These are phyloP conservation scores for Drechslera avenae DNA, from an alignment of 2,329 filamentous ascomycete genomes.

Conservation along the genomic window DNA sequence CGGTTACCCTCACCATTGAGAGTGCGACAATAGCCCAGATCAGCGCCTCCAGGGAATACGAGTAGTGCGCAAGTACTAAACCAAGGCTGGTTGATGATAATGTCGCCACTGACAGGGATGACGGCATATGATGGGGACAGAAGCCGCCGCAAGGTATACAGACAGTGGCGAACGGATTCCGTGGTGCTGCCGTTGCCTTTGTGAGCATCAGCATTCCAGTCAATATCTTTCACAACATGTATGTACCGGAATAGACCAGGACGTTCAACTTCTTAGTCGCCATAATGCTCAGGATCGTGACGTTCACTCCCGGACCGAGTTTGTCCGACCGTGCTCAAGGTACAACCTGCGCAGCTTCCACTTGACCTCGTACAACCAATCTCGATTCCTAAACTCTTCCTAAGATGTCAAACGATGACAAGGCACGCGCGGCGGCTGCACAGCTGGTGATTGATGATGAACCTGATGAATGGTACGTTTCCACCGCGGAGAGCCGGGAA, in stretches of 20 bases:
- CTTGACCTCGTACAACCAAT: constrained; percentile 7
- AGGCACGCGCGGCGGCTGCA: constrained; percentile 40
- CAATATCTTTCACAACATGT: background rate
- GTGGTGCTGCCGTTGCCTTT: constrained; percentile 82
- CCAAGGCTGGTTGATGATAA: constrained; percentile 92
- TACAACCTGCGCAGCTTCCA: constrained; percentile 11
- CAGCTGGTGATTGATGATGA: constrained; percentile 74
- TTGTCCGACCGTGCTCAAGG: constrained; percentile 37
- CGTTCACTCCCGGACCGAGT: constrained; percentile 33
- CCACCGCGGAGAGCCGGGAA: constrained; percentile 14
- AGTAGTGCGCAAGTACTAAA: constrained; percentile 82
- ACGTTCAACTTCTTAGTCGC: constrained; percentile 79
- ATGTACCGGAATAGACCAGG: constrained; percentile 83
- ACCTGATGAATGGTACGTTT: constrained; percentile 86
- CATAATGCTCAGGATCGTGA: constrained; percentile 55
- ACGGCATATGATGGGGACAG: constrained; percentile 92
- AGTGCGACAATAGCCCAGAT: constrained; percentile 84
- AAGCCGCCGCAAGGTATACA: constrained; percentile 83
- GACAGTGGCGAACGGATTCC: constrained; percentile 86
- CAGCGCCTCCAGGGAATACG: constrained; percentile 92
- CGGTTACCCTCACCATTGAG: constrained; percentile 89
- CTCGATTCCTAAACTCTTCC: constrained; percentile 9
- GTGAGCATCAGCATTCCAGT: background rate
- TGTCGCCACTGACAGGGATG: constrained; percentile 77
- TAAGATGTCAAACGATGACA: constrained; percentile 64